phyloP scores from a whole-genome alignment of 2,329 filamentous ascomycete species.

The Penicillium sp. region DNA sequence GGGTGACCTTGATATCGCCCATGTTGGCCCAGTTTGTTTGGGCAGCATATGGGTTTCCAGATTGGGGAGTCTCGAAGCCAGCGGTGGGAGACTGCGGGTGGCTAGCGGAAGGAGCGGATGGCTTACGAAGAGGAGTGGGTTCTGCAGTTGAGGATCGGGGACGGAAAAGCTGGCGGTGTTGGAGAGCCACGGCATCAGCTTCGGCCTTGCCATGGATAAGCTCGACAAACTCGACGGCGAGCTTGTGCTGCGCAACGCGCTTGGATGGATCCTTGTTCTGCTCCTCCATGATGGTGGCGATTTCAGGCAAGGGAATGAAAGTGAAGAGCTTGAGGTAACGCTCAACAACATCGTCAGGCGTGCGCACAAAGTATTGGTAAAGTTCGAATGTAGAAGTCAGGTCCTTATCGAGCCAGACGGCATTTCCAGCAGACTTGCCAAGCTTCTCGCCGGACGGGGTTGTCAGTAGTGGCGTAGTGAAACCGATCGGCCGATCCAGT shows the following conservation, averaged over 20 bases:
- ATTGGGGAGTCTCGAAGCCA: constrained; percentile 28
- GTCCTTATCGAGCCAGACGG: constrained; percentile 82
- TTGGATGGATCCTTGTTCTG: constrained; percentile 67
- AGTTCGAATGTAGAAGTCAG: constrained; percentile 81
- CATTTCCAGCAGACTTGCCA: constrained; percentile 91
- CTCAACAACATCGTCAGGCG: constrained; percentile 77
- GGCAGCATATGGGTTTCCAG: constrained; percentile 39
- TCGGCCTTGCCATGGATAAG: constrained; percentile 69
- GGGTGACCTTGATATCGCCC: constrained; percentile 35
- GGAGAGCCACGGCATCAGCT: constrained; percentile 60
- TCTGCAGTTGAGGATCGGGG: constrained; percentile 32
- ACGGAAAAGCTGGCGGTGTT: constrained; percentile 52
- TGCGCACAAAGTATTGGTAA: constrained; percentile 85
- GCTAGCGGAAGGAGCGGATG: constrained; percentile 14
- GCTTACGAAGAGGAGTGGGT: constrained; percentile 30
- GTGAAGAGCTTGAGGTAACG: constrained; percentile 85
- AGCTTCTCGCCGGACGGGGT: constrained; percentile 85
- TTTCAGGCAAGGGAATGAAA: constrained; percentile 71
- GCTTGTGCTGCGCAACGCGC: constrained; percentile 74
- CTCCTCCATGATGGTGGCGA: constrained; percentile 63
- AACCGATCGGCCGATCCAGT: constrained; percentile 63
- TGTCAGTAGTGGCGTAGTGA: constrained; percentile 87
- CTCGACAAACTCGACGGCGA: constrained; percentile 78
- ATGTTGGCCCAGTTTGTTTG: constrained; percentile 41
- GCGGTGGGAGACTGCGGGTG: constrained; percentile 21